Conservation (phyloP, 495 filamentous ascomycete species). For the Daldinia grandis region DNA sequence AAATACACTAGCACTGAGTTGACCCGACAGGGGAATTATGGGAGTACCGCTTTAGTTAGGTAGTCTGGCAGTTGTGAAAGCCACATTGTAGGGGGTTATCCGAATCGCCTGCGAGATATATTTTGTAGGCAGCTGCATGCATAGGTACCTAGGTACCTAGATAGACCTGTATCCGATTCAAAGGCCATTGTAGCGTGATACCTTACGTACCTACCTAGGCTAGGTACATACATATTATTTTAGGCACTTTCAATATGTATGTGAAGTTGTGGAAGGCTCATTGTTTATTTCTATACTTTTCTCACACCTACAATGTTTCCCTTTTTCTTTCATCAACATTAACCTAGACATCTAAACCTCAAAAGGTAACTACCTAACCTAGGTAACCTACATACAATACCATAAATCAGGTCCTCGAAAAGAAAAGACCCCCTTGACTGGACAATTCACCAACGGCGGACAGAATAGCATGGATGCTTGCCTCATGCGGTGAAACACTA, state of each 20-base stretch:
- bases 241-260: too few species aligned
- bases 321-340: background rate
- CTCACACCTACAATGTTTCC: background rate
- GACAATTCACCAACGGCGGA: constrained; percentile 30
- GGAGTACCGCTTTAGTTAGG: constrained; percentile 13
- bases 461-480: constrained; percentile 14
- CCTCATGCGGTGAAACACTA: constrained; percentile 38
- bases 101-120: constrained; percentile 3
- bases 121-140: constrained; percentile 6
- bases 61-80: constrained; percentile 6
- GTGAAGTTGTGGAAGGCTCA: background rate
- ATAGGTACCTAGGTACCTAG: too few species aligned
- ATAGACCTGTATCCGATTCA: background rate
- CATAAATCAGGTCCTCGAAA: constrained; percentile 9
- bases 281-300: background rate
- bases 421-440: constrained; percentile 17
- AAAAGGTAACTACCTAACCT: too few species aligned
- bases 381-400: background rate
- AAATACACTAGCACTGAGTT: constrained; percentile 13
- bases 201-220: too few species aligned
- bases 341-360: too few species aligned
- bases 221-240: background rate
- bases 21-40: constrained; percentile 19
- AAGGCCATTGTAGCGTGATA: too few species aligned
- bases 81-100: constrained; percentile 1